Base-by-base conservation (phyloP, 805 yeast genomes). In the Kodamaea hsintzibuensis region DNA sequence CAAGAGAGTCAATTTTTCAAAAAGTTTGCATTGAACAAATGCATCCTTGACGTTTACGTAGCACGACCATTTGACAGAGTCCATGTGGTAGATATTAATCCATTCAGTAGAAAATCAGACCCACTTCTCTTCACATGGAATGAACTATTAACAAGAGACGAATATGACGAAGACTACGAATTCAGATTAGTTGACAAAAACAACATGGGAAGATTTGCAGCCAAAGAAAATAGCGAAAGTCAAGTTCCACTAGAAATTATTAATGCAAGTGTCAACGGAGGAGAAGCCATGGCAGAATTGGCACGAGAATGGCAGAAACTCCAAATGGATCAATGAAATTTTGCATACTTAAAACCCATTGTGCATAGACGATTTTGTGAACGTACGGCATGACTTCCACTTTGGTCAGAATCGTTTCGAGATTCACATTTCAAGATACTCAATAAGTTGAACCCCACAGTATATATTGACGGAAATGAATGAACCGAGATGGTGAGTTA, bases 221-320 rank as follows among this genome's bases (percentile, higher is more conserved):
- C 84, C 0, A 89, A 88, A 58, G 96, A 90, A 49, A 93, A 90
- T 64, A 83, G 96, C 1, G 96, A 93, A 62, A 90, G 86, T 66
- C 92, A 89, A 63, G 97, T 95, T 2, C 99, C 99, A 0, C 78
- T 81, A 50, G 99, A 95, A 63, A 83, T 95, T 17, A 88, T 95
- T 3, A 95, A 91, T 65, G 97, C 97, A 1, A 78, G 89, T 35
- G 62, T 83, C 60, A 85, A 88, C 60, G 80, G 53, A 25, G 53
- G 92, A 0, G 76, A 79, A 17, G 81, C 87, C 0, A 86, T 91
- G 80, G 84, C 82, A 10, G 91, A 87, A 49, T 70, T 89, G 57
- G 83, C 88, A 0, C 76, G 76, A 55, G 77, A 83, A 54, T 87
- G 91, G 91, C 19, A 40, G 2, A 40, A 51, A 38, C 42, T 56